Evolutionary conservation across 768 basidiomycete genomes (phyloP).

Genomic region (Amylocystis lapponica): DNA sequence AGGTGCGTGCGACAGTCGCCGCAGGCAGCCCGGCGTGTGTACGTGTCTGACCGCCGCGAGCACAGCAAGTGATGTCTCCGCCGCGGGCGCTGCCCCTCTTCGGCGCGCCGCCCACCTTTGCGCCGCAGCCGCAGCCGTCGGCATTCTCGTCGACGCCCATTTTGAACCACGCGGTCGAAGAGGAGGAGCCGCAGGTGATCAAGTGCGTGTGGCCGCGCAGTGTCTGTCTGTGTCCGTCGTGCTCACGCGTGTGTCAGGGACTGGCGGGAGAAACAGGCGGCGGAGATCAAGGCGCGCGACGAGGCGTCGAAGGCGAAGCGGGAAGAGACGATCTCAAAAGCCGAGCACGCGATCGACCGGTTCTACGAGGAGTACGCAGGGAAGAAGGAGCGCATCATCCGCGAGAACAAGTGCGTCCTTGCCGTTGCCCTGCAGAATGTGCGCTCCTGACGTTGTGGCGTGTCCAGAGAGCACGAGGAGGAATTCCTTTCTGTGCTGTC

Average conservation of each 20-base stretch:
- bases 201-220: slow-evolving; percentile 43
- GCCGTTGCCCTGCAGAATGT: not conserved
- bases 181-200: slow-evolving; percentile 85
- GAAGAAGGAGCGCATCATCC: slow-evolving; percentile 86
- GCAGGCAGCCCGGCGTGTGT: no score
- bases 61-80: not conserved
- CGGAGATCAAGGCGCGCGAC: slow-evolving; percentile 79
- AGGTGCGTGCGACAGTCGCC: slow-evolving; percentile 24
- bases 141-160: slow-evolving; percentile 69
- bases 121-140: slow-evolving; percentile 73
- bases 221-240: not conserved
- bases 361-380: slow-evolving; percentile 86
- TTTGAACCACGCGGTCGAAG: slow-evolving; percentile 56
- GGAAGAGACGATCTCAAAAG: slow-evolving; percentile 78
- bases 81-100: slow-evolving; percentile 33
- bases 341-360: slow-evolving; percentile 82
- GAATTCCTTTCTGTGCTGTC: slow-evolving; percentile 70
- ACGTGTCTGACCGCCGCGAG: not conserved
- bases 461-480: slow-evolving; percentile 80
- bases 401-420: slow-evolving; percentile 85
- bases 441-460: not conserved
- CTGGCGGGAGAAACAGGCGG: slow-evolving; percentile 85
- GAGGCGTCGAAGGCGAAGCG: slow-evolving; percentile 70
- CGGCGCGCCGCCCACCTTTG: slow-evolving; percentile 51
- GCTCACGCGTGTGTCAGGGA: slow-evolving; percentile 38